Conservation (phyloP, 805 yeast species). For the Pichia occidentalis region DNA sequence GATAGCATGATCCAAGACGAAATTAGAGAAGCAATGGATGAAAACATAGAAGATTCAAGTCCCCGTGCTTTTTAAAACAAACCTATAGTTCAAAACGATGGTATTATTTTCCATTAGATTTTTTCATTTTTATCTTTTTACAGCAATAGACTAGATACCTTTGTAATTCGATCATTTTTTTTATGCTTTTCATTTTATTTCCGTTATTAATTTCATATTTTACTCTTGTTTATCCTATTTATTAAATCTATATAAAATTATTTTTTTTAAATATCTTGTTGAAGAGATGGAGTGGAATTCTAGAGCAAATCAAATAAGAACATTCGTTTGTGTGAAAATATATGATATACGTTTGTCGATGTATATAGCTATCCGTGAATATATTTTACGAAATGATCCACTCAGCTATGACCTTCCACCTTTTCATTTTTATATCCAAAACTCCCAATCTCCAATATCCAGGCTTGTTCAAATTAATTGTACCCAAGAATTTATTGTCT, state of each 20-base stretch:
- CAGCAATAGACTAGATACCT: too few species aligned
- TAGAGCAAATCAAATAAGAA: too few species aligned
- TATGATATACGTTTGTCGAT: too few species aligned
- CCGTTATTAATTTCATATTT: too few species aligned
- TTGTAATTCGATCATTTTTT: too few species aligned
- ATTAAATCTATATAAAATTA: neutral
- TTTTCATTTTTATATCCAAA: slow-evolving; percentile 64
- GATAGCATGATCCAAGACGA: slow-evolving; percentile 15
- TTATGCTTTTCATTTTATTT: too few species aligned
- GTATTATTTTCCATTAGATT: too few species aligned
- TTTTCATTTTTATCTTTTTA: too few species aligned
- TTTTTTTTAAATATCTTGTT: too few species aligned
- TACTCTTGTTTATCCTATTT: neutral
- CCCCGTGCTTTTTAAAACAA: slow-evolving; percentile 2
- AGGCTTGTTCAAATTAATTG: slow-evolving; percentile 54
- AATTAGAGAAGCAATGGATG: slow-evolving; percentile 15
- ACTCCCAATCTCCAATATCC: slow-evolving; percentile 85
- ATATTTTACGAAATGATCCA: slow-evolving; percentile 45
- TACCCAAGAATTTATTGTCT: slow-evolving; percentile 49
- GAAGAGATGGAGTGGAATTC: too few species aligned
- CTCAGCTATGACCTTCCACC: slow-evolving; percentile 88
- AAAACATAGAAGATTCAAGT: slow-evolving; percentile 7
- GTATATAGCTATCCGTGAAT: slow-evolving; percentile 4
- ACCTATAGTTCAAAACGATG: too few species aligned
- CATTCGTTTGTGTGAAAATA: too few species aligned